Evolutionary conservation across 148 eudicot genomes (phyloP).

Genomic region (Rhododendron williamsianum): DNA sequence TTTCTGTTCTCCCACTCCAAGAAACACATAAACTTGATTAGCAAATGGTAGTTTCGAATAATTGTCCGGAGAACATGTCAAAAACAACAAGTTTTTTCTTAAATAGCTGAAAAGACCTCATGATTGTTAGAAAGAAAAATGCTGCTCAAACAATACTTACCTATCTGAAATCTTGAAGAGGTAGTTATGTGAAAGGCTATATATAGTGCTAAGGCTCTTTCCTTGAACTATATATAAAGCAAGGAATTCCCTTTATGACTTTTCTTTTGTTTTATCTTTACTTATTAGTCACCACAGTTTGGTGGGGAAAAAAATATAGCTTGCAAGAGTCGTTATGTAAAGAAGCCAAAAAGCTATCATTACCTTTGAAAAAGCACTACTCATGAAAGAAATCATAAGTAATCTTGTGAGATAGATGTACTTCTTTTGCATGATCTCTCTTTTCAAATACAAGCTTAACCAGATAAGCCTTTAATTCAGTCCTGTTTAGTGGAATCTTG

Average conservation of each 20-base stretch:
- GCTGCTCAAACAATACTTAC: not conserved
- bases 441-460: not conserved
- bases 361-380: not conserved
- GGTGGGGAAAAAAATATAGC: constrained; percentile 13
- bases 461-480: not conserved
- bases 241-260: constrained; percentile 3
- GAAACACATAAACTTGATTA: not conserved
- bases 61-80: not conserved
- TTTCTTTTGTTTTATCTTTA: constrained; percentile 22
- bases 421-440: not conserved
- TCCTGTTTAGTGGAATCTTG: not conserved
- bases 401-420: not conserved
- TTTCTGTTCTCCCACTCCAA: not conserved
- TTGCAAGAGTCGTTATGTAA: constrained; percentile 18
- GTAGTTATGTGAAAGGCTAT: not conserved
- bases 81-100: not conserved
- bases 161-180: not conserved
- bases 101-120: not conserved
- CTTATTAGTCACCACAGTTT: constrained; percentile 28
- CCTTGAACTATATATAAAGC: constrained; percentile 31
- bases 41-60: not conserved
- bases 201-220: constrained; percentile 1
- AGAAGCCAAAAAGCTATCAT: not conserved
- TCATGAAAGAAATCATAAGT: constrained; percentile 8
- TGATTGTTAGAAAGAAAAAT: not conserved